A percentile compares a stretch with the other conserved stretches of the same genome.
These are phyloP conservation scores for Xylaria cubensis DNA, from an alignment of 495 filamentous ascomycete genomes.

Conservation along the genomic window DNA sequence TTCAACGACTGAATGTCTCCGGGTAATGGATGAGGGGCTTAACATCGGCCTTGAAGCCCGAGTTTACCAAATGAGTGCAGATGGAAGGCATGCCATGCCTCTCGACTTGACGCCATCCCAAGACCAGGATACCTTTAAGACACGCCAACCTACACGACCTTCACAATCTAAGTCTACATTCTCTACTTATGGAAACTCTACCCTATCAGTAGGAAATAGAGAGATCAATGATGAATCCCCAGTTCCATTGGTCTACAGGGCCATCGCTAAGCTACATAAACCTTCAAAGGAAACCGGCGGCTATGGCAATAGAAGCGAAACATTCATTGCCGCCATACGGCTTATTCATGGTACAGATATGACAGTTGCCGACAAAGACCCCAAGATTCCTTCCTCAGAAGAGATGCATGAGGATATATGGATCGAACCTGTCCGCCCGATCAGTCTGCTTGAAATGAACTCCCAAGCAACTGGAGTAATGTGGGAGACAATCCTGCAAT, in stretches of 20 bases:
- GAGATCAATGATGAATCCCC: neutral
- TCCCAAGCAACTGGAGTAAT: slow-evolving; percentile 12
- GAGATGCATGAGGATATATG: slow-evolving; percentile 4
- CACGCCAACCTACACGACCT: neutral
- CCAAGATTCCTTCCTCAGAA: neutral
- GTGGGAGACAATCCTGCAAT: slow-evolving; percentile 2
- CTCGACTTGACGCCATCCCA: neutral
- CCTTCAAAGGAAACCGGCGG: neutral
- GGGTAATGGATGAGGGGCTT: neutral
- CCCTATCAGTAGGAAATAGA: neutral
- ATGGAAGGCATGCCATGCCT: neutral
- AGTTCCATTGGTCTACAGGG: neutral
- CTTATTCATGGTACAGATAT: neutral
- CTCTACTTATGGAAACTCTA: neutral
- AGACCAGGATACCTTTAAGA: neutral
- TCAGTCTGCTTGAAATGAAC: neutral
- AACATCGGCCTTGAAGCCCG: slow-evolving; percentile 6
- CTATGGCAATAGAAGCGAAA: neutral
- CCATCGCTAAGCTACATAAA: neutral
- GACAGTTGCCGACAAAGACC: neutral
- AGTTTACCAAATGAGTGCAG: neutral
- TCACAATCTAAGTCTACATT: neutral
- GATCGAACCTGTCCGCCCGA: neutral
- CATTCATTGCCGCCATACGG: neutral
- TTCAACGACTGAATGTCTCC: neutral